Evolutionary conservation across 192 early-diverging fungal species (phyloP).

Genomic region (Coemansia sp.): DNA sequence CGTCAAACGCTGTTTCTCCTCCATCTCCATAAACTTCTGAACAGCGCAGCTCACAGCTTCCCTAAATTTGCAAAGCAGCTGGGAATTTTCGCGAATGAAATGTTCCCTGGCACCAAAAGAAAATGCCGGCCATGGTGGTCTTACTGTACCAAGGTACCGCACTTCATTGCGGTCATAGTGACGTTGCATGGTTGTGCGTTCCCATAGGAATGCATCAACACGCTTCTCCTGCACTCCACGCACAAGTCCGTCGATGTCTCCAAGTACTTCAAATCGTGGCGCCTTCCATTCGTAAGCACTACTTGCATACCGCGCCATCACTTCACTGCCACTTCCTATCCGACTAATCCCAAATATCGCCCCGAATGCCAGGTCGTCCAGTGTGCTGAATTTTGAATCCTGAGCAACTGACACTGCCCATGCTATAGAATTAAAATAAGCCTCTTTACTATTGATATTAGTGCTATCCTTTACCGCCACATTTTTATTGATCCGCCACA

Average conservation of each 20-base stretch:
- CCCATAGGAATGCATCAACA: conserved; percentile 87
- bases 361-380: conserved; percentile 47
- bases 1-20: not conserved
- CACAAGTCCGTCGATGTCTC: conserved; percentile 72
- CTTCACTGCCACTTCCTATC: conserved; percentile 77
- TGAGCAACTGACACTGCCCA: conserved; percentile 70
- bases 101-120: conserved; percentile 59
- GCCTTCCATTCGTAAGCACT: conserved; percentile 60
- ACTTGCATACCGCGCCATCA: conserved; percentile 66
- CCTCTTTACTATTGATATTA: not conserved
- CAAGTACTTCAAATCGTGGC: conserved; percentile 69
- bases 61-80: conserved; percentile 8
- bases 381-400: conserved; percentile 38
- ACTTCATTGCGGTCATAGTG: conserved; percentile 71
- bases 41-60: not conserved
- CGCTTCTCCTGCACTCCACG: conserved; percentile 62
- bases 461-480: not conserved
- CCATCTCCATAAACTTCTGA: conserved; percentile 18
- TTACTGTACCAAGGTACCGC: conserved; percentile 69
- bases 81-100: conserved; percentile 10
- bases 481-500: not conserved
- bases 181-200: conserved; percentile 86
- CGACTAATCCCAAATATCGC: conserved; percentile 64
- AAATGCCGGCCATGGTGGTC: conserved; percentile 90
- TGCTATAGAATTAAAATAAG: conserved; percentile 31